Evolutionary conservation across 768 basidiomycete genomes (phyloP).

Genomic region (Mycena maculata): DNA sequence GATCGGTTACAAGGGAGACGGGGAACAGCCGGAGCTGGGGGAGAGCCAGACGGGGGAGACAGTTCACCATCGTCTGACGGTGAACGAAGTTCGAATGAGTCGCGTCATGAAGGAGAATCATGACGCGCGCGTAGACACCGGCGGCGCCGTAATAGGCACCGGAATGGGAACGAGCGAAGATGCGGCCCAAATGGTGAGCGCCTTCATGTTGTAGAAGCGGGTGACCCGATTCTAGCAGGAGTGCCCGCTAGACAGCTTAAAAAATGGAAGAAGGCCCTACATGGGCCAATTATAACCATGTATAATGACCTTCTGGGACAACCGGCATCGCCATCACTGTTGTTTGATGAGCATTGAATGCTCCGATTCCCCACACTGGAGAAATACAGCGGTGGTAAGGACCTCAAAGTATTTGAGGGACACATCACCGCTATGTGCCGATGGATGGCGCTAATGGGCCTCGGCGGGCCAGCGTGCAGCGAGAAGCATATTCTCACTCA

Average conservation of each 20-base stretch:
- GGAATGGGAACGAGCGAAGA: too few relatives aligned
- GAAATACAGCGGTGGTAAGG: constrained; percentile 3
- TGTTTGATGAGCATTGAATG: not conserved
- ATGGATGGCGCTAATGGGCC: not conserved
- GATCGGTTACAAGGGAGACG: too few relatives aligned
- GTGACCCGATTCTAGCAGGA: constrained; percentile 52
- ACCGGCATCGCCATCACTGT: too few relatives aligned
- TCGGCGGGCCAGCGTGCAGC: not conserved
- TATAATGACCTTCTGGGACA: not conserved
- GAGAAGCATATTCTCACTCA: not conserved
- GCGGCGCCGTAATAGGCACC: too few relatives aligned
- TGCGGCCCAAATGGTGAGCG: too few relatives aligned
- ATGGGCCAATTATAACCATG: not conserved
- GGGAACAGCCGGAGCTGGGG: too few relatives aligned
- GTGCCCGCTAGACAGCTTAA: constrained; percentile 38
- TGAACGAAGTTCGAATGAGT: too few relatives aligned
- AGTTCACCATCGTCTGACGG: too few relatives aligned
- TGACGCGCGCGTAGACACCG: too few relatives aligned
- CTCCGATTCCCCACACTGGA: not conserved
- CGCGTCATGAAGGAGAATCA: too few relatives aligned
- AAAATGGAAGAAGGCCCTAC: constrained; percentile 45
- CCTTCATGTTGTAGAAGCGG: constrained; percentile 46
- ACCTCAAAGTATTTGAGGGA: not conserved
- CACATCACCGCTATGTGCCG: not conserved
- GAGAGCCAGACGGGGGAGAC: too few relatives aligned